Percentiles rank a stretch among this genome's conserved stretches.
Conservation (phyloP, 2,329 filamentous ascomycete genomes). For the Arthrobotrys conoides region DNA sequence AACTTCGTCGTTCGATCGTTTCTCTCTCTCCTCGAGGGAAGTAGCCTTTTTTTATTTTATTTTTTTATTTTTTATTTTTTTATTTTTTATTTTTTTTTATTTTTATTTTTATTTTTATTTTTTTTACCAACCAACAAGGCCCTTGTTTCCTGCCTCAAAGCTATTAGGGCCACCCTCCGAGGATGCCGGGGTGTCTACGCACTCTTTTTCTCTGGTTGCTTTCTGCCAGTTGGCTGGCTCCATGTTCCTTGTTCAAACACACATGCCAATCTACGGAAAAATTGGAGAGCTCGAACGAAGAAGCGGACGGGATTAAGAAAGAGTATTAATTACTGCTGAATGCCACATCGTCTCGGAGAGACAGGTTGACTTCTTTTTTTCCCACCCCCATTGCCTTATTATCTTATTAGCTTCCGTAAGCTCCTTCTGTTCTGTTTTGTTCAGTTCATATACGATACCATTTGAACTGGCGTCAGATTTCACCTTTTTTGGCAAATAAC, state of each 20-base stretch:
- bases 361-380: neutral
- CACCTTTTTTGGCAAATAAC: slow-evolving; percentile 58
- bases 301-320: slow-evolving; percentile 10
- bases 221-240: slow-evolving; percentile 51
- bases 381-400: neutral
- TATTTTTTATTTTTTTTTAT: too few relatives aligned
- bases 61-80: too few relatives aligned
- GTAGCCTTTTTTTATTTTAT: too few relatives aligned
- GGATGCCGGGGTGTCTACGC: slow-evolving; percentile 24
- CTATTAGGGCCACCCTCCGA: slow-evolving; percentile 41
- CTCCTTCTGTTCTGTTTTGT: neutral
- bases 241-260: slow-evolving; percentile 32
- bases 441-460: slow-evolving; percentile 5
- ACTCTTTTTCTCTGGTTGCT: neutral
- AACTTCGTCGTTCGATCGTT: slow-evolving; percentile 20
- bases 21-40: too few relatives aligned
- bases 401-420: slow-evolving; percentile 23
- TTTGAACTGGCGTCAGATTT: slow-evolving; percentile 26
- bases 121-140: slow-evolving; percentile 3
- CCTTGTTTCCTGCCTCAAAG: slow-evolving; percentile 18
- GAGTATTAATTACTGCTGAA: slow-evolving; percentile 41
- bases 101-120: too few relatives aligned
- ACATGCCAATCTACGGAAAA: slow-evolving; percentile 58
- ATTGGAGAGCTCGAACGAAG: slow-evolving; percentile 54
- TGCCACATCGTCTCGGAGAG: slow-evolving; percentile 26